Conservation (phyloP, 2,329 filamentous ascomycete genomes). For the Ambrosiella xylebori region DNA sequence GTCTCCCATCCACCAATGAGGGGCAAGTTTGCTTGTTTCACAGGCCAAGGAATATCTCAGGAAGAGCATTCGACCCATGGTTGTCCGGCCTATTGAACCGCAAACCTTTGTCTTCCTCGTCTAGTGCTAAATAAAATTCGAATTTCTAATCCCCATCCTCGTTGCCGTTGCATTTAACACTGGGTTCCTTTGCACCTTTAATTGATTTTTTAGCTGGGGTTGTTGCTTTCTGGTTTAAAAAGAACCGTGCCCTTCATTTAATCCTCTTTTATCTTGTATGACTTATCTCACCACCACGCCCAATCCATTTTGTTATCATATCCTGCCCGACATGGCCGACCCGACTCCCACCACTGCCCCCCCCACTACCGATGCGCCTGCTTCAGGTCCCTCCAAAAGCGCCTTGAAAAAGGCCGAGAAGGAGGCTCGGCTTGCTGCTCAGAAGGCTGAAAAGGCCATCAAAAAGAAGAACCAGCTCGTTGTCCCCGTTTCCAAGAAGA, state of each 20-base stretch:
- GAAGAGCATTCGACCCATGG: not conserved
- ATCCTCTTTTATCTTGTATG: not conserved
- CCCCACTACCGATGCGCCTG: constrained; percentile 19
- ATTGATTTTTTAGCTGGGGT: constrained; percentile 1
- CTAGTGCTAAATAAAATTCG: not conserved
- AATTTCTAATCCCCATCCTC: not conserved
- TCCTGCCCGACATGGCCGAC: constrained; percentile 13
- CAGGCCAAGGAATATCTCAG: not conserved
- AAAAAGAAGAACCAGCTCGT: constrained; percentile 35
- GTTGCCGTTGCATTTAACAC: constrained; percentile 1
- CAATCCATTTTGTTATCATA: constrained; percentile 2
- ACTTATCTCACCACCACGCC: not conserved
- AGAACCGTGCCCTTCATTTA: not conserved
- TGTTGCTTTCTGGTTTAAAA: not conserved
- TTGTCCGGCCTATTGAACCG: not conserved
- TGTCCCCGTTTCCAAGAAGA: constrained; percentile 40
- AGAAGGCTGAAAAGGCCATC: constrained; percentile 44
- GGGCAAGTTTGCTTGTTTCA: not conserved
- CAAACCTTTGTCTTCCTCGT: not conserved
- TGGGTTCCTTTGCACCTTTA: constrained; percentile 1
- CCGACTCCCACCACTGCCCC: constrained; percentile 13
- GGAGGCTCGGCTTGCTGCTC: constrained; percentile 41
- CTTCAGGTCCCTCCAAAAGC: constrained; percentile 36
- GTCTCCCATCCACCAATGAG: not conserved
- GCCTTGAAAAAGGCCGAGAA: constrained; percentile 50